Evolutionary conservation across 1,284 basidiomycete species (phyloP).

Genomic region (Cystobasidium sp.): DNA sequence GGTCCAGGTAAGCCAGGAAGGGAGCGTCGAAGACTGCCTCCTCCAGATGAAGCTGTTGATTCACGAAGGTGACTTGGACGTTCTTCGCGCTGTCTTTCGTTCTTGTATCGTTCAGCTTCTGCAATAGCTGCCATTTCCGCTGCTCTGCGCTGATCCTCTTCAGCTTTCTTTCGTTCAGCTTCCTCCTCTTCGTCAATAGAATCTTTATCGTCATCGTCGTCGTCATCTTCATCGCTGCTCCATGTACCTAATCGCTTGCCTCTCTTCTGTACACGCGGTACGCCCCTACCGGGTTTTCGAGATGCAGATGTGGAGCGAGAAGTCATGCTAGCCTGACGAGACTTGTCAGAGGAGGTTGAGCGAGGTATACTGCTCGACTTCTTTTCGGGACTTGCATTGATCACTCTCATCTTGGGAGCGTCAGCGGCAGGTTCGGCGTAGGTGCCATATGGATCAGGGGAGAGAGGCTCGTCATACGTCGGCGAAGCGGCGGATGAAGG

Average conservation of each 20-base stretch:
- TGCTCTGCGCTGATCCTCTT: conserved; percentile 31
- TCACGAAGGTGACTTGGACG: conserved; percentile 23
- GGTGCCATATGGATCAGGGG: conserved; percentile 38
- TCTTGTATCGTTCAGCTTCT: conserved; percentile 22
- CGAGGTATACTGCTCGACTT: neutral
- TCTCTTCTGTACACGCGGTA: conserved; percentile 10
- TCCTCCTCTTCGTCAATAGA: conserved; percentile 34
- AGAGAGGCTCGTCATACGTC: conserved; percentile 26
- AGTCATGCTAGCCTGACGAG: neutral
- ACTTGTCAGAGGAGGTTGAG: neutral
- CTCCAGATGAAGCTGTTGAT: conserved; percentile 18
- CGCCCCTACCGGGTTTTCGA: conserved; percentile 36
- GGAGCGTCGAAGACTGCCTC: conserved; percentile 26
- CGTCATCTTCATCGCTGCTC: conserved; percentile 44
- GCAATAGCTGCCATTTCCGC: conserved; percentile 50
- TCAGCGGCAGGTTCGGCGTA: neutral
- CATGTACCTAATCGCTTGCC: conserved; percentile 32
- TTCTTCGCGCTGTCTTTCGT: conserved; percentile 15
- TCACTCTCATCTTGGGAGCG: conserved; percentile 24
- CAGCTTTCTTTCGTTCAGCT: conserved; percentile 16
- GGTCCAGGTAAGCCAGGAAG: conserved; percentile 38
- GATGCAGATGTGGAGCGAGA: neutral
- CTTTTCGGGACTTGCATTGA: conserved; percentile 19
- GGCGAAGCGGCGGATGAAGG: conserved; percentile 11
- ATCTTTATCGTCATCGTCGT: conserved; percentile 38